Conservation (phyloP, 148 eudicot species). For the Chenopodium berlandieri region DNA sequence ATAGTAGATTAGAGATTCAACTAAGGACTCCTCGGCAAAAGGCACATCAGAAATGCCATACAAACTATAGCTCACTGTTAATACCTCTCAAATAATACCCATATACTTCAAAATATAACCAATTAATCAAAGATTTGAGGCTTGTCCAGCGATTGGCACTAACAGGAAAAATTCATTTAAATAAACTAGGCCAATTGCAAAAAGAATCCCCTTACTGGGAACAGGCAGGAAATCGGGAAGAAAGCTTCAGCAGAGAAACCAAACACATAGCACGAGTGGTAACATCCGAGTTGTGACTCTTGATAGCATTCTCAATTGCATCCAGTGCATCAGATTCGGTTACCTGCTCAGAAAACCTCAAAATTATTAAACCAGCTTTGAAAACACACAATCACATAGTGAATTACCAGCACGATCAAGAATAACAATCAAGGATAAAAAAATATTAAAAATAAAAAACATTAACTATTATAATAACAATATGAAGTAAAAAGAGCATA, state of each 20-base stretch:
- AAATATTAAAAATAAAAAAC: too few species aligned
- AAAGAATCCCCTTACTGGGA: conserved; percentile 56
- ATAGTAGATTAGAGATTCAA: not conserved
- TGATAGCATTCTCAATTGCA: conserved; percentile 68
- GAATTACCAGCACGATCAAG: not conserved
- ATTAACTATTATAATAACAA: not conserved
- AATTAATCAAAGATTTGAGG: not conserved
- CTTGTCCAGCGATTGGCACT: not conserved
- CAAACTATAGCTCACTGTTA: not conserved
- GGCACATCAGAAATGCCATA: not conserved
- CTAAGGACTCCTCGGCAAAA: not conserved
- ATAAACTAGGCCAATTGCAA: not conserved
- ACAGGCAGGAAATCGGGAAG: conserved; percentile 87
- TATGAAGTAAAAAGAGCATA: not conserved
- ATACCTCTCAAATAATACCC: not conserved
- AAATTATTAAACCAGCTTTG: not conserved
- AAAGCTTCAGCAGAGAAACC: conserved; percentile 82
- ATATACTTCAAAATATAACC: not conserved
- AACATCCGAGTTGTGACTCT: conserved; percentile 65
- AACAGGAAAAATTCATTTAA: not conserved
- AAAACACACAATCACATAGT: not conserved
- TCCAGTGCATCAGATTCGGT: conserved; percentile 93
- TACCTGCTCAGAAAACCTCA: conserved; percentile 54
- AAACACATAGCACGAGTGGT: conserved; percentile 90
- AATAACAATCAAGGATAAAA: not conserved